Evolutionary conservation across 1,139 yeast genomes (phyloP).

Genomic region (Hanseniaspora uvarum): DNA sequence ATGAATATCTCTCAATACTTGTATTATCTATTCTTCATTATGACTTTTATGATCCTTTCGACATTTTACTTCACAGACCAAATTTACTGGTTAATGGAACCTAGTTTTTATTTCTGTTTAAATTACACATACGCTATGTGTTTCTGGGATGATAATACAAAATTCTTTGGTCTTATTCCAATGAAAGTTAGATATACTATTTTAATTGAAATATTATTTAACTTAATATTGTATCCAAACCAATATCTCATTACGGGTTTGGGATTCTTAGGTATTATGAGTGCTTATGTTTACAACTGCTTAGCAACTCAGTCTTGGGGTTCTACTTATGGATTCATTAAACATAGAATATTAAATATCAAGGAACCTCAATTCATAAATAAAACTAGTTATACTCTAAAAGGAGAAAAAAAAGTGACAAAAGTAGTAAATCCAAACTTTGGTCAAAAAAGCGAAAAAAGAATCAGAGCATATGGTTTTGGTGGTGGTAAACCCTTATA

Average conservation of each 20-base stretch:
- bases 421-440: slow-evolving; percentile 8
- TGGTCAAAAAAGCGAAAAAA: background rate
- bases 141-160: slow-evolving; percentile 26
- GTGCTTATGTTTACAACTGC: slow-evolving; percentile 29
- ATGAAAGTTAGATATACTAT: slow-evolving; percentile 29
- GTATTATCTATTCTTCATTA: slow-evolving; percentile 14
- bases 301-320: slow-evolving; percentile 30
- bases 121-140: slow-evolving; percentile 30
- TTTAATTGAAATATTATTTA: slow-evolving; percentile 25
- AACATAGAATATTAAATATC: background rate
- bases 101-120: slow-evolving; percentile 17
- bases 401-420: background rate
- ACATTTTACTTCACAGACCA: slow-evolving; percentile 8
- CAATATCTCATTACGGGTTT: slow-evolving; percentile 21
- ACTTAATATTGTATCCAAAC: slow-evolving; percentile 24
- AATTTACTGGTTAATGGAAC: slow-evolving; percentile 11
- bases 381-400: background rate
- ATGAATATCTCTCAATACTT: background rate
- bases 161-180: slow-evolving; percentile 30
- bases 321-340: slow-evolving; percentile 28
- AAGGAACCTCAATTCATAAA: slow-evolving; percentile 2
- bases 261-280: slow-evolving; percentile 24
- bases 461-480: slow-evolving; percentile 8
- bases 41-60: background rate
- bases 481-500: slow-evolving; percentile 14